These are phyloP conservation scores for Pseudocercospora fuligena DNA, from an alignment of 2,329 filamentous ascomycete species.

Conservation along the genomic window DNA sequence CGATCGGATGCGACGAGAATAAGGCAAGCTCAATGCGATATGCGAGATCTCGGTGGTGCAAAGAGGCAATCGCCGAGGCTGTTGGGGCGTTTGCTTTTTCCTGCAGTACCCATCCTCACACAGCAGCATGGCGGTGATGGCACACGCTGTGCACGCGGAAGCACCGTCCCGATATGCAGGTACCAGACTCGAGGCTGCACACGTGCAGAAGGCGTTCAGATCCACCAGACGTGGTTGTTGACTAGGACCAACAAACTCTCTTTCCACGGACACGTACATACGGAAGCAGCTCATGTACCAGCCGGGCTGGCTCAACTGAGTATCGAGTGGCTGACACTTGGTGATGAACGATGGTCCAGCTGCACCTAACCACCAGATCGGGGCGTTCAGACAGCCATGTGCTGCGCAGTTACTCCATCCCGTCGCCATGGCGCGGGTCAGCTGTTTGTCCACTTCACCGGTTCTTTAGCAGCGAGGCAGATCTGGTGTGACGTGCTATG, in stretches of 20 bases:
- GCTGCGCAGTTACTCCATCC: not conserved
- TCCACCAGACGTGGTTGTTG: not conserved
- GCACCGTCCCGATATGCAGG: constrained; percentile 17
- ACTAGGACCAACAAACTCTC: not conserved
- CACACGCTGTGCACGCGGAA: constrained; percentile 14
- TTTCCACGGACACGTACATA: not conserved
- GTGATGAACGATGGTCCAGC: not conserved
- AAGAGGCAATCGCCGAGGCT: constrained; percentile 1
- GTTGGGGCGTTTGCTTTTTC: not conserved
- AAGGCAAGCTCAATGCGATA: constrained; percentile 2
- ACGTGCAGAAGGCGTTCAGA: not conserved
- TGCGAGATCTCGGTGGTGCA: constrained; percentile 1
- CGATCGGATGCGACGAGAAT: constrained; percentile 2
- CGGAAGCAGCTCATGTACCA: not conserved
- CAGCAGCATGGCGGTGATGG: not conserved
- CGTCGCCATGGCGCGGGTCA: constrained; percentile 16
- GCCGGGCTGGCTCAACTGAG: not conserved
- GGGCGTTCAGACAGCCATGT: constrained; percentile 4
- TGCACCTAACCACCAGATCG: constrained; percentile 7
- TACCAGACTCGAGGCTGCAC: constrained; percentile 10
- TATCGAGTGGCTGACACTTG: not conserved
- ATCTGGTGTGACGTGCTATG: not conserved
- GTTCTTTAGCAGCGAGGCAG: constrained; percentile 3
- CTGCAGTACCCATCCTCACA: not conserved
- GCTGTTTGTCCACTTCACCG: constrained; percentile 13